Conservation (phyloP, 148 eudicot species). For the Silene conica region DNA sequence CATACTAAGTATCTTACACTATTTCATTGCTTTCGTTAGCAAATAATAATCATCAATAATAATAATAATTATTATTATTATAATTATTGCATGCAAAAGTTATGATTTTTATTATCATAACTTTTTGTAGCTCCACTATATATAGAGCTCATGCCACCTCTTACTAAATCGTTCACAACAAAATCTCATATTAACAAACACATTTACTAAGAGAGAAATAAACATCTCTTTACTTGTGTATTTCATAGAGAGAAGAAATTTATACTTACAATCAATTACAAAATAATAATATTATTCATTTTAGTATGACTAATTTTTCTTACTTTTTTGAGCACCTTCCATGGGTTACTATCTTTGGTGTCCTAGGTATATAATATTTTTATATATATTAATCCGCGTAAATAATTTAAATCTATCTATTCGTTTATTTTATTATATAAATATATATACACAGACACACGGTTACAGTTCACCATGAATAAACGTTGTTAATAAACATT, state of each 20-base stretch:
- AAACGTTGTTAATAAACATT: too few species aligned
- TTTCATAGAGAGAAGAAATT: neutral
- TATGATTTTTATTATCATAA: neutral
- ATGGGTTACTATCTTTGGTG: constrained; percentile 56
- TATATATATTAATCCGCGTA: neutral
- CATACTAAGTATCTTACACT: neutral
- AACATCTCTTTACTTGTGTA: neutral
- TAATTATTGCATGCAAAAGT: constrained; percentile 27
- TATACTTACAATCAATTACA: constrained; percentile 21
- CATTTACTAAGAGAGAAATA: constrained; percentile 11
- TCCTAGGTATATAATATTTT: constrained; percentile 37
- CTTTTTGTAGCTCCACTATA: constrained; percentile 33
- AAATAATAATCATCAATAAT: too few species aligned
- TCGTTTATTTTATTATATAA: neutral
- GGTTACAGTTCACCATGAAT: too few species aligned
- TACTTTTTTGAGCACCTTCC: constrained; percentile 41
- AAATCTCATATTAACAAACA: constrained; percentile 2
- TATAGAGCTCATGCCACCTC: constrained; percentile 27
- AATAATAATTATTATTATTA: too few species aligned
- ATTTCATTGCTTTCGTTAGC: constrained; percentile 7
- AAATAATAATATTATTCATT: neutral
- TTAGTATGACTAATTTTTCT: constrained; percentile 18
- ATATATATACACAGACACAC: too few species aligned
- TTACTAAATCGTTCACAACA: constrained; percentile 24
- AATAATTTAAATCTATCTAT: neutral